Percentiles rank a stretch among this genome's conserved stretches.
phyloP scores from a whole-genome alignment of 2,329 filamentous ascomycete genomes.

The Aspergillus nomiae region DNA sequence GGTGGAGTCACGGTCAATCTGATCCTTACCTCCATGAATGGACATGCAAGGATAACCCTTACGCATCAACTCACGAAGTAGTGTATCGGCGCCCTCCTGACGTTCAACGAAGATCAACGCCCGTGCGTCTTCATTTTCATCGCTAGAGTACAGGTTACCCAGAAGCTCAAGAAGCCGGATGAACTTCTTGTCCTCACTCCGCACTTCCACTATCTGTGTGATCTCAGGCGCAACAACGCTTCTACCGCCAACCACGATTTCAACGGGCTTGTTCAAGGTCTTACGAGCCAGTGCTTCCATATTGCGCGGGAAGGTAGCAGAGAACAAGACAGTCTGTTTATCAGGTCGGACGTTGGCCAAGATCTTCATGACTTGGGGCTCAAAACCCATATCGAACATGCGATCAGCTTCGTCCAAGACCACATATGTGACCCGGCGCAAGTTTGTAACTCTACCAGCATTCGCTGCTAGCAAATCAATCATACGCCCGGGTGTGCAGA shows the following conservation, averaged over 20 bases:
- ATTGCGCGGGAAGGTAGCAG: slow-evolving; percentile 90
- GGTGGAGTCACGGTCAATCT: slow-evolving; percentile 87
- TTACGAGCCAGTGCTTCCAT: slow-evolving; percentile 92
- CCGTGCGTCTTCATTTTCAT: slow-evolving; percentile 84
- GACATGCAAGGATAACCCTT: slow-evolving; percentile 91
- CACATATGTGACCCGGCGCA: slow-evolving; percentile 86
- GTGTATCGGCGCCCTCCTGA: slow-evolving; percentile 83
- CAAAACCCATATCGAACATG: slow-evolving; percentile 99
- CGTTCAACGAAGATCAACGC: slow-evolving; percentile 89
- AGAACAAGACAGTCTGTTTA: slow-evolving; percentile 92
- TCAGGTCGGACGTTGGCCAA: slow-evolving; percentile 89
- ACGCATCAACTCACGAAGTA: slow-evolving; percentile 74
- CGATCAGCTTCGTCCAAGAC: slow-evolving; percentile 96
- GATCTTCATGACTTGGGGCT: slow-evolving; percentile 97
- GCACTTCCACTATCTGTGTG: slow-evolving; percentile 87
- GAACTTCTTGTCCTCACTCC: slow-evolving; percentile 81
- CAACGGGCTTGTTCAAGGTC: slow-evolving; percentile 78
- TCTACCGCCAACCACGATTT: slow-evolving; percentile 88
- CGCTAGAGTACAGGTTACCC: slow-evolving; percentile 72
- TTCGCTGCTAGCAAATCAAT: slow-evolving; percentile 95
- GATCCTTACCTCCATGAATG: slow-evolving; percentile 91
- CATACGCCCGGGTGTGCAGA: slow-evolving; percentile 92
- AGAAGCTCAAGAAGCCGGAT: slow-evolving; percentile 80
- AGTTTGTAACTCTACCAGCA: slow-evolving; percentile 88
- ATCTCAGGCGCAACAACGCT: slow-evolving; percentile 72